A percentile compares a stretch with the other conserved stretches of the same genome.
These are phyloP conservation scores for Fragilariopsis cylindrus DNA, from an alignment of 108 stramenopile genomes.

Conservation along the genomic window DNA sequence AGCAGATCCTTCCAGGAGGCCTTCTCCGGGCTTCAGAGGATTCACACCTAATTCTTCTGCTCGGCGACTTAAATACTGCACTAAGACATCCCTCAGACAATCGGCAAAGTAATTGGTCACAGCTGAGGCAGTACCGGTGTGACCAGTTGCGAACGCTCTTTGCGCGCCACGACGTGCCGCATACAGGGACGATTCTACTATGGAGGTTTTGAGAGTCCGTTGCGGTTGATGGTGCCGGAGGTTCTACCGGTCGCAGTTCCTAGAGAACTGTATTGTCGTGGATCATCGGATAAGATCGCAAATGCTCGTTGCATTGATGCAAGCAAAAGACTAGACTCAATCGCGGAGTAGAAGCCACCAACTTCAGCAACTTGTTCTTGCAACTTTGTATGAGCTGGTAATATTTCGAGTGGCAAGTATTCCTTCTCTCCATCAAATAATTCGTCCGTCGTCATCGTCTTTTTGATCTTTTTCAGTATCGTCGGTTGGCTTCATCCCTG, in stretches of 20 bases:
- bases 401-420: constrained; percentile 50
- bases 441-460: constrained; percentile 24
- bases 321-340: constrained; percentile 79
- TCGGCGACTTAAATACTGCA: constrained; percentile 68
- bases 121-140: constrained; percentile 78
- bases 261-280: constrained; percentile 36
- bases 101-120: constrained; percentile 74
- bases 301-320: constrained; percentile 87
- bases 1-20: constrained; percentile 65
- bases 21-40: constrained; percentile 80
- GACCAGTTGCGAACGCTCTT: constrained; percentile 87
- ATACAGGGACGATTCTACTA: constrained; percentile 83
- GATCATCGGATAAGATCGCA: constrained; percentile 27
- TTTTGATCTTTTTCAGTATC: constrained; percentile 4
- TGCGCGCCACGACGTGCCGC: constrained; percentile 74
- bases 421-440: constrained; percentile 40
- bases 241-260: not conserved
- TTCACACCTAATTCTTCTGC: constrained; percentile 67
- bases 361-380: constrained; percentile 78
- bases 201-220: constrained; percentile 62
- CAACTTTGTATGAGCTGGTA: constrained; percentile 70
- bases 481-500: constrained; percentile 7
- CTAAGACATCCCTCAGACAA: constrained; percentile 57
- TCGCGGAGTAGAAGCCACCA: constrained; percentile 73
- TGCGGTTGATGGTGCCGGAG: not conserved